Percentiles rank a stretch among this genome's conserved stretches.
Conservation (phyloP, 306 rosid genomes). For the Hippophae rhamnoides region DNA sequence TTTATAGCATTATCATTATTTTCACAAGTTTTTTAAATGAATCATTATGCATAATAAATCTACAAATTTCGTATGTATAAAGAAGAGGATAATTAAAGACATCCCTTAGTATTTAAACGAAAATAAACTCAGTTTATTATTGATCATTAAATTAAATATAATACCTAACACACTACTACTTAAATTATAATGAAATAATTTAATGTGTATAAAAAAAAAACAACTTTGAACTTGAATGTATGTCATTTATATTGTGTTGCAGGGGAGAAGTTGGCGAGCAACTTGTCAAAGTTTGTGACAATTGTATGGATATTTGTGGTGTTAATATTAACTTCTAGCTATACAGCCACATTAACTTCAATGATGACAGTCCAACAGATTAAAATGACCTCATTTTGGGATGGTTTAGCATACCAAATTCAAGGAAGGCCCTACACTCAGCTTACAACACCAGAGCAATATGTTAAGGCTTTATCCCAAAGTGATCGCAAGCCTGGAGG, state of each 20-base stretch:
- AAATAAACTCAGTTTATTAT: no score
- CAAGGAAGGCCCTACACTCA: not conserved
- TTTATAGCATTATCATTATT: no score
- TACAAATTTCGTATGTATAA: no score
- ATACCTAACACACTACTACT: no score
- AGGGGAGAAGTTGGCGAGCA: slow-evolving; percentile 12
- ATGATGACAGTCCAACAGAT: slow-evolving; percentile 18
- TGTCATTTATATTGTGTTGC: not conserved
- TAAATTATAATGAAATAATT: no score
- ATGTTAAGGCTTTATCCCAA: slow-evolving; percentile 15
- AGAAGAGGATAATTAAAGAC: no score
- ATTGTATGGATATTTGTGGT: slow-evolving; percentile 20
- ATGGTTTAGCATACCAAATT: not conserved
- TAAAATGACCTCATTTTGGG: not conserved
- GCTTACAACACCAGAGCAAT: not conserved
- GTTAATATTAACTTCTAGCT: slow-evolving; percentile 13
- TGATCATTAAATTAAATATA: no score
- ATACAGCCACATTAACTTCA: slow-evolving; percentile 20
- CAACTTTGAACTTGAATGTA: not conserved
- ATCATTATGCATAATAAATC: no score
- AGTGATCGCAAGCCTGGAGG: slow-evolving; percentile 20
- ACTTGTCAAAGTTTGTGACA: slow-evolving; percentile 11
- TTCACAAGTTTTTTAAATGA: no score
- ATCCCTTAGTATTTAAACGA: no score
- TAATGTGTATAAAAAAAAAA: not conserved